A percentile compares a stretch with the other conserved stretches of the same genome.
phyloP scores from a whole-genome alignment of 2,329 filamentous ascomycete genomes.

The Paraconiothyrium sp. region DNA sequence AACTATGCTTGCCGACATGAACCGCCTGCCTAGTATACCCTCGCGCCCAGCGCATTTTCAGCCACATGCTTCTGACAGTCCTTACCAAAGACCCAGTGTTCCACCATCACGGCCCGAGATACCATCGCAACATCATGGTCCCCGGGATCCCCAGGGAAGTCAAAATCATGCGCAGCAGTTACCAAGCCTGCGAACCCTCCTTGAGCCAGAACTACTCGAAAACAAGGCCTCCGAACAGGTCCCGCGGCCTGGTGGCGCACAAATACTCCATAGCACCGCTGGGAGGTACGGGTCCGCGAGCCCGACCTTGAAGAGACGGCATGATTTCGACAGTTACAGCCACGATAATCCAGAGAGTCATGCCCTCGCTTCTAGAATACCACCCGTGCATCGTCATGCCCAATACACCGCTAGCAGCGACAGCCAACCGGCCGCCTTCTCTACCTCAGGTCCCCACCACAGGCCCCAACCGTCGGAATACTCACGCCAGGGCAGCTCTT shows the following conservation, averaged over 20 bases:
- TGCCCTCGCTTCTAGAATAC: constrained; percentile 39
- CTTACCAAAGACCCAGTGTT: constrained; percentile 39
- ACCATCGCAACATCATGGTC: constrained; percentile 36
- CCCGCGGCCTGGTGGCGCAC: constrained; percentile 32
- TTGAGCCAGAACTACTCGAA: constrained; percentile 49
- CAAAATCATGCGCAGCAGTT: constrained; percentile 46
- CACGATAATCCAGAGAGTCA: constrained; percentile 38
- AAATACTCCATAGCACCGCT: constrained; percentile 29
- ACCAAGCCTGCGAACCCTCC: constrained; percentile 49
- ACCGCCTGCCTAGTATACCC: constrained; percentile 85
- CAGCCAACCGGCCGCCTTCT: constrained; percentile 34
- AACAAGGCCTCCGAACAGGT: constrained; percentile 39
- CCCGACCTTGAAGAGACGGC: constrained; percentile 48
- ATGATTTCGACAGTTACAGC: constrained; percentile 44
- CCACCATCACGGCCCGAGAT: constrained; percentile 40
- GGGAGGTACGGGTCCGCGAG: constrained; percentile 43
- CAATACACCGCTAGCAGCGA: constrained; percentile 30
- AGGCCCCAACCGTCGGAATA: constrained; percentile 33
- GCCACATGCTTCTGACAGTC: constrained; percentile 35
- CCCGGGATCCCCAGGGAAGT: constrained; percentile 35
- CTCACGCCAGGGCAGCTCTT: constrained; percentile 35
- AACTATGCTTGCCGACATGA: constrained; percentile 70
- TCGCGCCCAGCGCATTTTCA: constrained; percentile 67
- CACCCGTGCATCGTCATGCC: constrained; percentile 40
- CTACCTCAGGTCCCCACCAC: constrained; percentile 34